Base-by-base conservation (phyloP, 148 eudicot species). In the Camellia sinensis region DNA sequence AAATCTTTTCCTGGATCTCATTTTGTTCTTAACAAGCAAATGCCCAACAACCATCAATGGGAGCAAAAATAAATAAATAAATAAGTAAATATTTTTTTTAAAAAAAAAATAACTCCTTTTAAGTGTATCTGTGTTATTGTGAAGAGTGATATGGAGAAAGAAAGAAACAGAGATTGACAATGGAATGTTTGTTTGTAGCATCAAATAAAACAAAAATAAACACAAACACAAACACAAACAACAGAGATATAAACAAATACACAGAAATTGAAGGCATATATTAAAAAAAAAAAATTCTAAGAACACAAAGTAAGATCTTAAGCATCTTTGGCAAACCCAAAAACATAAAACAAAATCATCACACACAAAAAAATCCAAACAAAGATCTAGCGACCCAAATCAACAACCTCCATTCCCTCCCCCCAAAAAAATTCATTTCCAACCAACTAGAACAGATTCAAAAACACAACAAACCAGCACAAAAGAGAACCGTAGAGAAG, bases 291-390 rank as follows among this genome's bases (percentile, higher is more conserved):
- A 53, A 8, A 11, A n/a, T 19, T 72, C 41, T 21, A 52, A 9
- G 37, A 71, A 19, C 37, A 48, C 54, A 72, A 50, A 52, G 57
- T 29, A 72, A 72, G 75, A 72, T 72, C 60, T 72, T n/a, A 40
- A 21, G 56, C 11, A 71, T 48, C 10, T 19, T 48, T 29, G 37
- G 37, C 40, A 0, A 6, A 8, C 19, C 29, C 59, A 22, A 71
- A 13, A 71, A 71, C 74, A 19, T 41, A 11, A 19, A 48, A 48
- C 54, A 50, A 50, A 43, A 71, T 48, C 54, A 69, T 43, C 15
- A 6, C 73, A 69, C 18, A 19, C 10, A 50, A 46, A 71, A 48
- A 10, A 9, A 71, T 50, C 73, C 2, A 43, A 44, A 69, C 2
- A 7, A 9, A 60, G 75, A 72, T 72, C 44, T 53, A 72, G 10